Evolutionary conservation across 164 flowering plant genomes (phyloP).

Genomic region (Warburgia ugandensis): DNA sequence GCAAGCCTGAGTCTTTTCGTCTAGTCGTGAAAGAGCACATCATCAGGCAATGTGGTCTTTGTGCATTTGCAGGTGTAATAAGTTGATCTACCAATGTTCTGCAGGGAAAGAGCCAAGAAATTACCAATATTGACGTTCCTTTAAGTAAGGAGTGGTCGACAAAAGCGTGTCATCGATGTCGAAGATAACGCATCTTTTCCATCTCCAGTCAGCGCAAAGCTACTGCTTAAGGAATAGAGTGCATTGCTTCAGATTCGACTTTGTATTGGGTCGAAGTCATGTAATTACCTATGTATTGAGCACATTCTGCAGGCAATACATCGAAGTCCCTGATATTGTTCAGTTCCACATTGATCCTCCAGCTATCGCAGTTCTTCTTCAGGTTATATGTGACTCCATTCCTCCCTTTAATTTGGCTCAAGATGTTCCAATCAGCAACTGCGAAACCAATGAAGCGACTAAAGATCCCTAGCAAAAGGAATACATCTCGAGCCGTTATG

Average conservation of each 20-base stretch:
- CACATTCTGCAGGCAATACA: constrained; percentile 70
- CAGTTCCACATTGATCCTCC: constrained; percentile 77
- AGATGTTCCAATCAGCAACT: constrained; percentile 49
- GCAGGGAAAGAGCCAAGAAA: not conserved
- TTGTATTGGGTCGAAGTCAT: constrained; percentile 63
- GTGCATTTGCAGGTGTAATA: too few relatives aligned
- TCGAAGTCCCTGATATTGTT: constrained; percentile 55
- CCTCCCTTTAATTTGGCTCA: constrained; percentile 23
- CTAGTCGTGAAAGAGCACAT: too few relatives aligned
- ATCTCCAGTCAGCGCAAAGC: constrained; percentile 33
- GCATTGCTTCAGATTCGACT: constrained; percentile 46
- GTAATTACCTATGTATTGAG: constrained; percentile 48
- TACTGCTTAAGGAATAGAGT: constrained; percentile 30
- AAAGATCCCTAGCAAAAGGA: constrained; percentile 15
- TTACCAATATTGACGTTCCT: constrained; percentile 56
- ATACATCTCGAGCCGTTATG: constrained; percentile 21
- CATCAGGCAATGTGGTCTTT: not conserved
- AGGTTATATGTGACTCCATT: constrained; percentile 22
- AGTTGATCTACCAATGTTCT: not conserved
- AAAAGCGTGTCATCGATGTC: constrained; percentile 65
- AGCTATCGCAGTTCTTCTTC: constrained; percentile 73
- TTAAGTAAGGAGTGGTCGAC: constrained; percentile 60
- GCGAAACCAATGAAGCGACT: constrained; percentile 15
- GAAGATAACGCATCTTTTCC: constrained; percentile 67
- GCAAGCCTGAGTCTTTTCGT: too few relatives aligned